These are phyloP conservation scores for Colletotrichum nymphaeae DNA, from an alignment of 2,329 filamentous ascomycete genomes.

Conservation along the genomic window DNA sequence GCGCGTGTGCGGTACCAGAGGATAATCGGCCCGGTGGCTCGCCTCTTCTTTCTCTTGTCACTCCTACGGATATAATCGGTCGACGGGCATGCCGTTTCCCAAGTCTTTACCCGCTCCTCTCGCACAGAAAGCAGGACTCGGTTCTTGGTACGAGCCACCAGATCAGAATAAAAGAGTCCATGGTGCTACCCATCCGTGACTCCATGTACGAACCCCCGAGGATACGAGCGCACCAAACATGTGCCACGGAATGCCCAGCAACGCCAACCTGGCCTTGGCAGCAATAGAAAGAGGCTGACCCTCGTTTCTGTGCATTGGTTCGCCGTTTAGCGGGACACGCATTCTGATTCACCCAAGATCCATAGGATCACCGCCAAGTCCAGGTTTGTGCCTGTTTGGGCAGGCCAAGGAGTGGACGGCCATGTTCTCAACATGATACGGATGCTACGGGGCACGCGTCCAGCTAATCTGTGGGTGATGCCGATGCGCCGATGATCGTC, in stretches of 20 bases:
- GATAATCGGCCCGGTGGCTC: no score
- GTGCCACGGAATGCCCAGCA: conserved; percentile 1
- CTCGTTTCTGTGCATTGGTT: not conserved
- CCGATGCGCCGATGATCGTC: not conserved
- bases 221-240: not conserved
- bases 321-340: not conserved
- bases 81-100: not conserved
- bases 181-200: not conserved
- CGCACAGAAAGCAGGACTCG: not conserved
- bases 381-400: not conserved
- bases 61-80: not conserved
- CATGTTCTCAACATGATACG: not conserved
- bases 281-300: not conserved
- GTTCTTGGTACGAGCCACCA: not conserved
- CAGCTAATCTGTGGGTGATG: not conserved
- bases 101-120: not conserved
- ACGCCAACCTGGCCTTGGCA: conserved; percentile 6
- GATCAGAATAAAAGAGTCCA: not conserved
- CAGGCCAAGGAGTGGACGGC: not conserved
- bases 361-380: conserved; percentile 2
- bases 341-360: not conserved
- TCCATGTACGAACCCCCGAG: not conserved
- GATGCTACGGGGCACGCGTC: not conserved
- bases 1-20: not conserved
- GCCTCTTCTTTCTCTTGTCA: not conserved